These are phyloP conservation scores for Curvularia sp. DNA, from an alignment of 2,329 filamentous ascomycete species.

Conservation along the genomic window DNA sequence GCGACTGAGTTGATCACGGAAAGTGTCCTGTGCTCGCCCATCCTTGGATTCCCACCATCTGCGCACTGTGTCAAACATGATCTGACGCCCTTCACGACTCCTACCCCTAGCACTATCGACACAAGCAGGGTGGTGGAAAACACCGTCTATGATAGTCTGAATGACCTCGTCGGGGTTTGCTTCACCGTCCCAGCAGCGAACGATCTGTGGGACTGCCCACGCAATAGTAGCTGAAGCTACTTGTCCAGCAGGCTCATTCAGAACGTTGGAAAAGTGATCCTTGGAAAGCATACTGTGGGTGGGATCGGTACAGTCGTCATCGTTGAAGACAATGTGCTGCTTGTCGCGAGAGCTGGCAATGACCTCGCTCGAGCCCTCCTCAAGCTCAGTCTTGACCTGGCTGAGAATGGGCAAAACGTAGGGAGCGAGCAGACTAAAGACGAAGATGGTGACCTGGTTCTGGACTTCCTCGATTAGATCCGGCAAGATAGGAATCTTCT, in stretches of 20 bases:
- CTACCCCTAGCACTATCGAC: conserved; percentile 73
- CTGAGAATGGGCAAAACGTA: conserved; percentile 84
- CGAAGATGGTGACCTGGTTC: conserved; percentile 86
- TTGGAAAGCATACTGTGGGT: conserved; percentile 97
- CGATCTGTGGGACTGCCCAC: conserved; percentile 89
- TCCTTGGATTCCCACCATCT: conserved; percentile 79
- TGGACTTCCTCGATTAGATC: conserved; percentile 86
- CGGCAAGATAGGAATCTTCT: conserved; percentile 83
- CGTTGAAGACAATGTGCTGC: conserved; percentile 84
- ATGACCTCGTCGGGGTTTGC: conserved; percentile 73
- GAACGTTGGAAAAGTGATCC: conserved; percentile 88
- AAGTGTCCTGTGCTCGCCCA: conserved; percentile 67
- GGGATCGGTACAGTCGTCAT: conserved; percentile 78
- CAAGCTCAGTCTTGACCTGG: conserved; percentile 86
- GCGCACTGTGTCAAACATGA: conserved; percentile 82
- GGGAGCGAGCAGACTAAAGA: conserved; percentile 89
- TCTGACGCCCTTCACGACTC: conserved; percentile 69
- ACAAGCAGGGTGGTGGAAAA: conserved; percentile 88
- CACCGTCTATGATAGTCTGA: conserved; percentile 78
- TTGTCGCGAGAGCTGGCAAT: conserved; percentile 84
- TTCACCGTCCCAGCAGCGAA: conserved; percentile 86
- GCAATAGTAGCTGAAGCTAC: conserved; percentile 78
- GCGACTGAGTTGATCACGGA: conserved; percentile 77
- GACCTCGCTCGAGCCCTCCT: conserved; percentile 84
- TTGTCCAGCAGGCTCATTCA: conserved; percentile 88